Evolutionary conservation across 1,284 basidiomycete genomes (phyloP), one percentile per base, ranked within the genome.

Genomic region (Testicularia cyperi): DNA sequence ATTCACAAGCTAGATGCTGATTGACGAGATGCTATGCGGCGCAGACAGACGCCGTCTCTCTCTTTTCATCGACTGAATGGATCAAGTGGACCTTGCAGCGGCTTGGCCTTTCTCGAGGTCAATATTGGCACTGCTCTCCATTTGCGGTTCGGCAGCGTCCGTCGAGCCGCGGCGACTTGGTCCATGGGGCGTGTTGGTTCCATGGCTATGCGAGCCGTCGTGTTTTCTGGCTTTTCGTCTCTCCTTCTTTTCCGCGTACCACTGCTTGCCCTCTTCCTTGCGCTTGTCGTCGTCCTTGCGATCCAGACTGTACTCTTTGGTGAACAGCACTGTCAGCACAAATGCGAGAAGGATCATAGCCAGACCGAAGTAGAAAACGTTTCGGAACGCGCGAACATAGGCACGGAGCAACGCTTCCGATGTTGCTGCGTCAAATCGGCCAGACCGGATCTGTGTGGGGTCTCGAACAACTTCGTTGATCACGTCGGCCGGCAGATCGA

Each of bases 311-410:
- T 82, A 81, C 51, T 85, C 73, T 45, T 83, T 82, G 2, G 80
- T 78, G 8, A 85, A 56, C 9, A 81, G 81, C 81, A 81, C 28
- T 82, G 66, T 67, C 16, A 70, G 56, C 2, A 75, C 32, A 5
- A 61, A 67, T 3, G 62, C 64, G 15, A 75, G 23, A 23, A 77
- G 48, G 12, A 42, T 47, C 48, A 56, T 22, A 0, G 48, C 53
- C 6, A 63, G 28, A 2, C 60, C 60, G 20, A 63, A 63, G 14
- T 62, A 30, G 74, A 87, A 87, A 6, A 87, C 77, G 4, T 77
- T 70, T 27, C 80, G 74, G 74, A 86, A 85, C 0, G 84, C 86
- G 12, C 67, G 65, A 19, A 79, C 81, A 68, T 85, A 87, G 1
- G 83, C 84, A 1, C 75, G 64, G 19, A 86, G 77, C 28, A 85